Evolutionary conservation across 768 basidiomycete genomes (phyloP).

Genomic region (Leccinum longicurvipes): DNA sequence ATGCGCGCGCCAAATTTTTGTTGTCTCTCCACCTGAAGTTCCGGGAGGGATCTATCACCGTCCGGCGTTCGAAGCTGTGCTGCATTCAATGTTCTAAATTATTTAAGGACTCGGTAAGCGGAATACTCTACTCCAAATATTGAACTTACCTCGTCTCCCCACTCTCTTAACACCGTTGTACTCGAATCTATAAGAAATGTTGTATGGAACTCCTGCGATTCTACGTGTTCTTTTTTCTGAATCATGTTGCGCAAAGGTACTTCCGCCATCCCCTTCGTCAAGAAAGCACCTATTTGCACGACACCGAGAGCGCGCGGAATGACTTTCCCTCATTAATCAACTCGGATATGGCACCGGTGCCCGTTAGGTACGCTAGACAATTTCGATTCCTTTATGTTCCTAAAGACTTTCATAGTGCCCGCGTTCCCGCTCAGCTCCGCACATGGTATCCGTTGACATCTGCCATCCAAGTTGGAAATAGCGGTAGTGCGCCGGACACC

Average conservation of each 20-base stretch:
- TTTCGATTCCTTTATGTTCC: not conserved
- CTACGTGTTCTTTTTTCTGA: not conserved
- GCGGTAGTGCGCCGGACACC: not conserved
- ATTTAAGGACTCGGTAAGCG: conserved; percentile 7
- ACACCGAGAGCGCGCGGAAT: not conserved
- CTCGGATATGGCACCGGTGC: not conserved
- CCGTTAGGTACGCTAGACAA: conserved; percentile 7
- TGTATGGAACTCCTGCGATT: conserved; percentile 5
- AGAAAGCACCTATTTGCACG: not conserved
- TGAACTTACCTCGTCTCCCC: not conserved
- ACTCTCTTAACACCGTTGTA: not conserved
- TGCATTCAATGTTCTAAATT: not conserved
- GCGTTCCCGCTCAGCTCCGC: not conserved
- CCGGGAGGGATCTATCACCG: not conserved
- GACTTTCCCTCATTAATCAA: not conserved
- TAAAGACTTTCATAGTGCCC: conserved; percentile 6
- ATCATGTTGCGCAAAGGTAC: not conserved
- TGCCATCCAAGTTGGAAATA: not conserved
- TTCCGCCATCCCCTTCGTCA: not conserved
- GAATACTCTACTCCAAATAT: not conserved
- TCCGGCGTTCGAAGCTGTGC: conserved; percentile 12
- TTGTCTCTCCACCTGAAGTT: not conserved
- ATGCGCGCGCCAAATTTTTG: not conserved
- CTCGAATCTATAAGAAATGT: conserved; percentile 2
- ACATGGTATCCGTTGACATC: not conserved